Conservation (phyloP, 164 flowering plant genomes). For the Kalanchoe fedtschenkoi region DNA sequence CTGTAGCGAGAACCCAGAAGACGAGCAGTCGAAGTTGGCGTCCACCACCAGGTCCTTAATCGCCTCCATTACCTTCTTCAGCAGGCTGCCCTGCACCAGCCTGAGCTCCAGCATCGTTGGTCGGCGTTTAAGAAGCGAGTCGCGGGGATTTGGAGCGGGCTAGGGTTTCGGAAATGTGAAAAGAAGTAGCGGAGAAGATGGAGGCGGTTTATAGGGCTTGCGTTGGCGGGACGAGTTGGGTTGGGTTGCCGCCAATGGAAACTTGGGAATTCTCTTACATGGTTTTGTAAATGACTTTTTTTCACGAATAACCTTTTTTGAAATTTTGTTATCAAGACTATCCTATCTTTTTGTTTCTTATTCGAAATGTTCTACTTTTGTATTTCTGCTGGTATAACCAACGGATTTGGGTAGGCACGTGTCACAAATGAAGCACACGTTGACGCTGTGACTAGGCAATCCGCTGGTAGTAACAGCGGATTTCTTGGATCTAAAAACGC, state of each 20-base stretch:
- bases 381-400: no score
- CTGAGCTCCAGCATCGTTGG: constrained; percentile 40
- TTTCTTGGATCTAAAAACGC: no score
- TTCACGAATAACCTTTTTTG: no score
- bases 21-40: constrained; percentile 60
- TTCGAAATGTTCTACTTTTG: no score
- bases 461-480: no score
- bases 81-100: constrained; percentile 48
- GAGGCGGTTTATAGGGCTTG: not conserved
- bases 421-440: no score
- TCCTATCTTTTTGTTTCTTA: no score
- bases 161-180: not conserved
- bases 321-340: no score
- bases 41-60: constrained; percentile 58
- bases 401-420: no score
- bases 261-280: no score
- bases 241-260: not conserved
- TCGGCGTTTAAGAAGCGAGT: not conserved
- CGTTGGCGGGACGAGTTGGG: not conserved
- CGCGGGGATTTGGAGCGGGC: not conserved
- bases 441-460: no score
- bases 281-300: no score
- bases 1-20: constrained; percentile 58
- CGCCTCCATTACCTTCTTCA: constrained; percentile 54
- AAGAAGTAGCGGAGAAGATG: not conserved